These are phyloP conservation scores for Penicillium taxi DNA, from an alignment of 495 filamentous ascomycete species.

Conservation along the genomic window DNA sequence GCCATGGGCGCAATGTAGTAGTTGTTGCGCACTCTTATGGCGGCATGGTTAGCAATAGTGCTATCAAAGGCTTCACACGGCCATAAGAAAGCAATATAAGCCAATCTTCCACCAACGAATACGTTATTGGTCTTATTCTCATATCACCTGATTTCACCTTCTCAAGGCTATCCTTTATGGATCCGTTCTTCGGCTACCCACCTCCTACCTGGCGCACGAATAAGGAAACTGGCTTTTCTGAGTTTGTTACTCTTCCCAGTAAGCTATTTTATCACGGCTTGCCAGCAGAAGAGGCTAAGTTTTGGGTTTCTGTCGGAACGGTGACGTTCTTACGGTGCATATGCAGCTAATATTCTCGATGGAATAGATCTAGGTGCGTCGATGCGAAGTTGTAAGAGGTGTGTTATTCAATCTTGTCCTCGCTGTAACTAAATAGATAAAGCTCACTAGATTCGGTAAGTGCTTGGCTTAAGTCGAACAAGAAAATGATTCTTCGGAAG, in stretches of 20 bases:
- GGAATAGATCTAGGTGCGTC: no score
- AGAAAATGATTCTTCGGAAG: no score
- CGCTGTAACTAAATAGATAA: no score
- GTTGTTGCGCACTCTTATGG: conserved; percentile 47
- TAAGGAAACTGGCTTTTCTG: conserved; percentile 19
- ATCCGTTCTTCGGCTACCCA: conserved; percentile 22
- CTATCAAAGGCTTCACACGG: conserved; percentile 36
- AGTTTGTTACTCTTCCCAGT: conserved; percentile 19
- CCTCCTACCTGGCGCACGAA: conserved; percentile 20
- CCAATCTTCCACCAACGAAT: conserved; percentile 17
- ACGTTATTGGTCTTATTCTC: conserved; percentile 37
- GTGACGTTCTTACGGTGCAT: no score
- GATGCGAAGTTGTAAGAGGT: no score
- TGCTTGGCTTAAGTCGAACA: no score
- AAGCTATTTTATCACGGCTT: conserved; percentile 31
- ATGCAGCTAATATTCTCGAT: no score
- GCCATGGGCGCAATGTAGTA: conserved; percentile 32
- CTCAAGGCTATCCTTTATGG: conserved; percentile 21
- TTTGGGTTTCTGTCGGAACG: conserved; percentile 17
- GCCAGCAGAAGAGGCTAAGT: conserved; percentile 15
- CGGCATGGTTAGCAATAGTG: conserved; percentile 40
- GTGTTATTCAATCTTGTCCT: no score
- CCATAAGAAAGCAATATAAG: conserved; percentile 7
- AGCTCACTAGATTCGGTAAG: no score
- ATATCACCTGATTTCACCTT: conserved; percentile 27